Evolutionary conservation across 805 yeast genomes (phyloP).

Genomic region (Clavispora phyllophila): DNA sequence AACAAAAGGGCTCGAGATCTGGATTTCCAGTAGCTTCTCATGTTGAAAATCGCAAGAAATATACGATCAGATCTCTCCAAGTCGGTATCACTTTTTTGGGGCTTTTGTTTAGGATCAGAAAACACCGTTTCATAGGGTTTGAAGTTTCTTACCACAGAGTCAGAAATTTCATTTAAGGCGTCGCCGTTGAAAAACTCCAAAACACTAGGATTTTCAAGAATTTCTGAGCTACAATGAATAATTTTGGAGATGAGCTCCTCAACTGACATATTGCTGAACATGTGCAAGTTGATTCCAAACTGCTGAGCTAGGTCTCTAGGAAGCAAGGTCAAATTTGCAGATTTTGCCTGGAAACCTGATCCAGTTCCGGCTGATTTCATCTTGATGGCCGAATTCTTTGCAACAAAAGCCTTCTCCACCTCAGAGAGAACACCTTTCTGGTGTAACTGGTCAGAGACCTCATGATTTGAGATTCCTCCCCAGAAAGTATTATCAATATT

Average conservation of each 20-base stretch:
- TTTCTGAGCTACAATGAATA: constrained; percentile 53
- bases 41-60: constrained; percentile 62
- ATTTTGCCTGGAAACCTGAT: constrained; percentile 2
- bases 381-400: constrained; percentile 51
- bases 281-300: constrained; percentile 72
- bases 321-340: constrained; percentile 59
- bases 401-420: constrained; percentile 83
- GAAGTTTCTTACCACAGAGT: constrained; percentile 48
- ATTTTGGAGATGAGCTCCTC: constrained; percentile 52
- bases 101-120: constrained; percentile 8
- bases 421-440: constrained; percentile 79
- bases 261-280: constrained; percentile 49
- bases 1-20: constrained; percentile 60
- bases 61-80: constrained; percentile 68
- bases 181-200: constrained; percentile 67
- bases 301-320: constrained; percentile 78
- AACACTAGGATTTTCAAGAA: constrained; percentile 51
- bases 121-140: constrained; percentile 61
- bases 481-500: constrained; percentile 82
- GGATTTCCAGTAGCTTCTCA: constrained; percentile 67
- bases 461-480: constrained; percentile 60
- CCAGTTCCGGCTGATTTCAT: constrained; percentile 23
- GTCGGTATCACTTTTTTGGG: constrained; percentile 22
- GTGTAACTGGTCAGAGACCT: constrained; percentile 55
- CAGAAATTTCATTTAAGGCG: constrained; percentile 56